Evolutionary conservation across 1,284 basidiomycete genomes (phyloP), one percentile per base, ranked within the genome.

Genomic region (Stygiomarasmius scandens): DNA sequence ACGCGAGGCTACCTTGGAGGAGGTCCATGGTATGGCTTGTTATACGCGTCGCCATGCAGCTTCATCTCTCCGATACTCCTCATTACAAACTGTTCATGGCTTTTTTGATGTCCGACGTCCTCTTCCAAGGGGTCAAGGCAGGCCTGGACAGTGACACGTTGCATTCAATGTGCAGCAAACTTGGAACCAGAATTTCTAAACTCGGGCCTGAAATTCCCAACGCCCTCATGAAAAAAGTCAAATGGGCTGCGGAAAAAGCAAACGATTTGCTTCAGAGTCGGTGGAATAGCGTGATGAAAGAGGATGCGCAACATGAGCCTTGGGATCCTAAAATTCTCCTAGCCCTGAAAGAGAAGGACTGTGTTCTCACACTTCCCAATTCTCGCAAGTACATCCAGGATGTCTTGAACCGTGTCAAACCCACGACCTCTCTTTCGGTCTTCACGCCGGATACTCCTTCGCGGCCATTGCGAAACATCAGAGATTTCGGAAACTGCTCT

Each of bases 81-180:
- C 62, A 54, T n/a, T 84, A 83, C 69, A 84, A 84, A 58, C 23
- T 49, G 0, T 84, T 84, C 63, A 76, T 82, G 64, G 52, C 74
- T 1, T 79, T 72, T 53, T 64, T 78, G 27, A 67, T 79, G 60
- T 65, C 74, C 2, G 47, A 59, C 6, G 58, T 81, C 5, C 66
- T 77, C 3, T 44, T 61, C 1, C 49, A 66, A 1, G 65, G 58
- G 14, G 16, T 65, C 2, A 55, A 50, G 6, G 19, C 19, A 0
- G 49, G 60, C 8, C 58, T 77, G 9, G 44, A 71, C 0, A 73
- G 67, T 38, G 71, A 78, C 45, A 20, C 73, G 0, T 64, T 80
- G 2, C 64, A 54, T 60, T 68, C 61, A 43, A 72, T 74, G 68
- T 63, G 64, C n/a, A 32, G 63, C 9, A 80, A 81, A 57, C 63